Conservation (phyloP, 2,329 filamentous ascomycete species). For the Scytalidium sp. region DNA sequence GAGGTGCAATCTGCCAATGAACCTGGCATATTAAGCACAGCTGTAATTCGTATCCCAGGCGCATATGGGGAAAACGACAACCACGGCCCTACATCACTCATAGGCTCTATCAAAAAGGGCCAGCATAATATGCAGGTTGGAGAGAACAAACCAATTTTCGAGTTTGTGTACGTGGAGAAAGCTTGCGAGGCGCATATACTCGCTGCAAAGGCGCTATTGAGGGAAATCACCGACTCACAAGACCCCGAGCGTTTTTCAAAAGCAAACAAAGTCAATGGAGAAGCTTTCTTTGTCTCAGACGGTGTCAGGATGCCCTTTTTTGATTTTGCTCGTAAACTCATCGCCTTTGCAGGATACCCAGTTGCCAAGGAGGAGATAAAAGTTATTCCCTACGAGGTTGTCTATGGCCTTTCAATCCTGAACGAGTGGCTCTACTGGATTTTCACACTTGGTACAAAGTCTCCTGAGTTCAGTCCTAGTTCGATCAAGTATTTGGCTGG, state of each 20-base stretch:
- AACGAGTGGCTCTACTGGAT: constrained; percentile 7
- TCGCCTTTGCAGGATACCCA: constrained; percentile 7
- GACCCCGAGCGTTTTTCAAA: no score
- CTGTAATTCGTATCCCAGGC: constrained; percentile 23
- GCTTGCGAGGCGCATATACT: constrained; percentile 48
- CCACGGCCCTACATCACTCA: constrained; percentile 1
- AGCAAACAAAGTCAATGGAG: constrained; percentile 24
- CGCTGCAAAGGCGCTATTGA: constrained; percentile 27
- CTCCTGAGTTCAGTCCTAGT: not conserved
- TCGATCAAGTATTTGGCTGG: constrained; percentile 1
- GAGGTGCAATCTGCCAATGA: constrained; percentile 29
- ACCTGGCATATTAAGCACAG: constrained; percentile 19
- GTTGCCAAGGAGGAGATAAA: constrained; percentile 4
- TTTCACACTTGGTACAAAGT: constrained; percentile 6
- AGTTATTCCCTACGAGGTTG: constrained; percentile 3
- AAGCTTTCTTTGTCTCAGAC: constrained; percentile 35
- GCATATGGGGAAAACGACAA: constrained; percentile 30
- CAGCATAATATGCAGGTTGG: constrained; percentile 49
- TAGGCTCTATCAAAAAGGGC: constrained; percentile 20
- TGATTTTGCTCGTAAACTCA: constrained; percentile 17
- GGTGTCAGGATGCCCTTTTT: constrained; percentile 28
- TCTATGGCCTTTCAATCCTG: not conserved
- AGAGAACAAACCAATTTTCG: constrained; percentile 47
- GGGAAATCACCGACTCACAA: not conserved
- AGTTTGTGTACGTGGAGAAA: constrained; percentile 51